Evolutionary conservation across 2,329 filamentous ascomycete species (phyloP).

Genomic region (Microthyrium microscopicum): DNA sequence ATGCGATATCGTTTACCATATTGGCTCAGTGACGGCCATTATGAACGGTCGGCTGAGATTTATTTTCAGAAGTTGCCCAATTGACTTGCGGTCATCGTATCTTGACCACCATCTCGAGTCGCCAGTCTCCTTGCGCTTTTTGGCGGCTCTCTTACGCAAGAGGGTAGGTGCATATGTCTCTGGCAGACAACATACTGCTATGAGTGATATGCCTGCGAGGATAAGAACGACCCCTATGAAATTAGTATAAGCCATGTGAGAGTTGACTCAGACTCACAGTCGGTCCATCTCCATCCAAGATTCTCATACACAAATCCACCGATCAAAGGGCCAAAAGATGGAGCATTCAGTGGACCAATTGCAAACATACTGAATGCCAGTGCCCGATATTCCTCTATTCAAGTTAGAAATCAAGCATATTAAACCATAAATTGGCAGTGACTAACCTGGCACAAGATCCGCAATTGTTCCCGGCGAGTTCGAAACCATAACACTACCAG

Average conservation of each 20-base stretch:
- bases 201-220: slow-evolving; percentile 43
- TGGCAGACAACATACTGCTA: slow-evolving; percentile 41
- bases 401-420: too few relatives aligned
- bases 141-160: slow-evolving; percentile 47
- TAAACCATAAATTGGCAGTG: too few relatives aligned
- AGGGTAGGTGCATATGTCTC: slow-evolving; percentile 67
- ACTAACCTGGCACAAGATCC: slow-evolving; percentile 70
- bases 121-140: slow-evolving; percentile 47
- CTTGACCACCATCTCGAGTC: slow-evolving; percentile 63
- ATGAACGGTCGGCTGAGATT: slow-evolving; percentile 66
- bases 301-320: slow-evolving; percentile 67
- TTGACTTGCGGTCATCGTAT: slow-evolving; percentile 55
- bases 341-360: slow-evolving; percentile 72
- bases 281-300: slow-evolving; percentile 76
- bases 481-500: slow-evolving; percentile 63
- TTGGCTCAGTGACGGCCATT: slow-evolving; percentile 66
- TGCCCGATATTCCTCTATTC: slow-evolving; percentile 62
- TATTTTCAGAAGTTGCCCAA: slow-evolving; percentile 50
- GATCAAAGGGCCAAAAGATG: slow-evolving; percentile 48
- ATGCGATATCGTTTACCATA: slow-evolving; percentile 43
- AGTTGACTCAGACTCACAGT: too few relatives aligned
- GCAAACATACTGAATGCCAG: slow-evolving; percentile 72
- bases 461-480: slow-evolving; percentile 71
- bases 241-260: slow-evolving; percentile 18
- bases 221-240: slow-evolving; percentile 58